phyloP scores from a whole-genome alignment of 139 green algal species.

The Nannochloris sp. region DNA sequence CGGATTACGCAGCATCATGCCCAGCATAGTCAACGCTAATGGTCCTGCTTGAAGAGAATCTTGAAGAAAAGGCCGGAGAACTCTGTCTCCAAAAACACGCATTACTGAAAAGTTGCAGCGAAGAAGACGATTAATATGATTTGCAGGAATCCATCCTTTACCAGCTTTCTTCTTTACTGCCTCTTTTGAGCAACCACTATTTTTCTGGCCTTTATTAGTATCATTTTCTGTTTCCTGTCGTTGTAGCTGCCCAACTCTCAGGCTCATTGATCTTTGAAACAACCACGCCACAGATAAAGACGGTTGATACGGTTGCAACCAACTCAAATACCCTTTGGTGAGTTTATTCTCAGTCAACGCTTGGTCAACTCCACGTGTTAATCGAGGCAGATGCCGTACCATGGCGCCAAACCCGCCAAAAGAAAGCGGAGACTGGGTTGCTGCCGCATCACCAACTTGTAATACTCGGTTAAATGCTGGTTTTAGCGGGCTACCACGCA shows the following conservation, averaged over 20 bases:
- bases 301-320: slow-evolving; percentile 64
- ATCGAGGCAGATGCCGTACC: slow-evolving; percentile 57
- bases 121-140: slow-evolving; percentile 64
- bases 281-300: slow-evolving; percentile 58
- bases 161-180: neutral
- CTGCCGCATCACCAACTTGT: slow-evolving; percentile 33
- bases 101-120: slow-evolving; percentile 62
- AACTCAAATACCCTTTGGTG: slow-evolving; percentile 15
- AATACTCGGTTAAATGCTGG: slow-evolving; percentile 56
- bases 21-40: slow-evolving; percentile 20
- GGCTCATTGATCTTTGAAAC: slow-evolving; percentile 68
- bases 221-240: no score
- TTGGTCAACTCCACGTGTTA: slow-evolving; percentile 36
- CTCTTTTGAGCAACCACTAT: no score
- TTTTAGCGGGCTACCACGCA: slow-evolving; percentile 32
- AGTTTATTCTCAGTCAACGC: slow-evolving; percentile 32
- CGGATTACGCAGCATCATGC: slow-evolving; percentile 23
- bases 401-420: slow-evolving; percentile 54
- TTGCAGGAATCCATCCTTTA: slow-evolving; percentile 25
- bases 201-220: neutral
- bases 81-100: slow-evolving; percentile 32
- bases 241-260: slow-evolving; percentile 39
- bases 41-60: slow-evolving; percentile 24
- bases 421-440: slow-evolving; percentile 34
- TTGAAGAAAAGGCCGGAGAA: slow-evolving; percentile 27